phyloP scores from a whole-genome alignment of 176 grass and related monocot species.

The Hordeum marinum region DNA sequence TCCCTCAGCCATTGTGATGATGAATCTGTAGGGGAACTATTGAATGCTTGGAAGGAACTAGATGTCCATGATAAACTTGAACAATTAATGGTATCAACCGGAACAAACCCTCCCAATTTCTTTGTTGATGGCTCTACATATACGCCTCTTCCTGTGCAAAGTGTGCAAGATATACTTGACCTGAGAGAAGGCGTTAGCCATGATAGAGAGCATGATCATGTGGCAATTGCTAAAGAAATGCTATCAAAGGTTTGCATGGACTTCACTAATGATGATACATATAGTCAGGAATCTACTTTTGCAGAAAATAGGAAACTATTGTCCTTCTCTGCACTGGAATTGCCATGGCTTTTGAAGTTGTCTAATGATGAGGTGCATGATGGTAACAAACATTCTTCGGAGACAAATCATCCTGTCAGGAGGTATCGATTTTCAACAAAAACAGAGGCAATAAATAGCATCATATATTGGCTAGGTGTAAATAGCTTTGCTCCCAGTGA shows the following conservation, averaged over 20 bases:
- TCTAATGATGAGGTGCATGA: conserved; percentile 42
- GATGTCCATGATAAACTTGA: conserved; percentile 69
- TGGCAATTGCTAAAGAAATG: conserved; percentile 50
- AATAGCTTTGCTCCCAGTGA: conserved; percentile 70
- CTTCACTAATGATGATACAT: conserved; percentile 47
- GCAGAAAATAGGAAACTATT: conserved; percentile 67
- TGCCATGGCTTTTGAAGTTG: conserved; percentile 86
- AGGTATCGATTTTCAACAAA: conserved; percentile 50
- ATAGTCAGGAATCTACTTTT: conserved; percentile 43
- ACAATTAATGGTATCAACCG: conserved; percentile 57
- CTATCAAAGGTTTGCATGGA: conserved; percentile 60
- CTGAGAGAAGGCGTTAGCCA: conserved; percentile 39
- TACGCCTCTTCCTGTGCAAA: conserved; percentile 40
- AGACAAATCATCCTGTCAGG: conserved; percentile 35
- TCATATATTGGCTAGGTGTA: conserved; percentile 66
- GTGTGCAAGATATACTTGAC: conserved; percentile 59
- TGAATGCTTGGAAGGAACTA: conserved; percentile 94
- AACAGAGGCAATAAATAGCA: conserved; percentile 53
- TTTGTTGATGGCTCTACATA: conserved; percentile 43
- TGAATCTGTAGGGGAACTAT: conserved; percentile 77
- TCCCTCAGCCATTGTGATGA: conserved; percentile 79
- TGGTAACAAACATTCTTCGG: conserved; percentile 36
- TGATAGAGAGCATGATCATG: conserved; percentile 36
- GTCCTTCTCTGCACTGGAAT: conserved; percentile 61
- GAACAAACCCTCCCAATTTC: conserved; percentile 56